Evolutionary conservation across 306 rosid genomes (phyloP).

Genomic region (Dalbergia cochinchinensis): DNA sequence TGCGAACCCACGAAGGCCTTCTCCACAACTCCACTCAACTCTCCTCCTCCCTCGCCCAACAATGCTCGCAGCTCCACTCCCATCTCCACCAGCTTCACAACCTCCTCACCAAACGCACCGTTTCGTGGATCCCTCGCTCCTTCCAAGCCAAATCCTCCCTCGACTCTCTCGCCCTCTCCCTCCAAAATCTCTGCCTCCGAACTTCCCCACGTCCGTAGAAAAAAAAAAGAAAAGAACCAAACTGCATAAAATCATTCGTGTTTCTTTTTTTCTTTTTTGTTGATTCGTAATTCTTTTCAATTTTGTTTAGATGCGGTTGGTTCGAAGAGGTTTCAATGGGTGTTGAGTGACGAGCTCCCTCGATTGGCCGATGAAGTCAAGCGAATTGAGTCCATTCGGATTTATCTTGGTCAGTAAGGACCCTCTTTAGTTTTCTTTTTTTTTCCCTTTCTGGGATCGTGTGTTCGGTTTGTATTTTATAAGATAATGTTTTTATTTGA

Average conservation of each 20-base stretch:
- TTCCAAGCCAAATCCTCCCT: constrained; percentile 54
- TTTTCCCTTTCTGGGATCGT: too few relatives aligned
- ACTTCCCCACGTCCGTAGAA: constrained; percentile 60
- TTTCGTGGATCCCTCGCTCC: constrained; percentile 71
- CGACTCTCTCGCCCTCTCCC: constrained; percentile 47
- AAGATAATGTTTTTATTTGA: neutral
- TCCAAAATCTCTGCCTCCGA: constrained; percentile 64
- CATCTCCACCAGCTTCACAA: constrained; percentile 43
- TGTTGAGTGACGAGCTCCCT: constrained; percentile 62
- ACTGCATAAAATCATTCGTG: neutral
- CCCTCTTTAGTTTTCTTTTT: neutral
- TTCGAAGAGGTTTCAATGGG: constrained; percentile 55
- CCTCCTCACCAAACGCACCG: constrained; percentile 50
- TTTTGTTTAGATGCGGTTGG: constrained; percentile 57
- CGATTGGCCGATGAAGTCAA: constrained; percentile 58
- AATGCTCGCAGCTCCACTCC: constrained; percentile 57
- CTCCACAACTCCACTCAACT: constrained; percentile 48
- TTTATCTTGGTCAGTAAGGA: constrained; percentile 65
- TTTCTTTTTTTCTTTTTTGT: neutral
- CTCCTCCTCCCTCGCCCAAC: constrained; percentile 44
- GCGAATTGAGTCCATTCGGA: constrained; percentile 58
- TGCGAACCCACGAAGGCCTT: constrained; percentile 56
- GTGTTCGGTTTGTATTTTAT: neutral
- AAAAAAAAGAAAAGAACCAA: neutral
- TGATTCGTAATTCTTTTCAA: neutral